A percentile compares a stretch with the other conserved stretches of the same genome.
Conservation (phyloP, 169 alveolate genomes). For the Babesia divergens region DNA sequence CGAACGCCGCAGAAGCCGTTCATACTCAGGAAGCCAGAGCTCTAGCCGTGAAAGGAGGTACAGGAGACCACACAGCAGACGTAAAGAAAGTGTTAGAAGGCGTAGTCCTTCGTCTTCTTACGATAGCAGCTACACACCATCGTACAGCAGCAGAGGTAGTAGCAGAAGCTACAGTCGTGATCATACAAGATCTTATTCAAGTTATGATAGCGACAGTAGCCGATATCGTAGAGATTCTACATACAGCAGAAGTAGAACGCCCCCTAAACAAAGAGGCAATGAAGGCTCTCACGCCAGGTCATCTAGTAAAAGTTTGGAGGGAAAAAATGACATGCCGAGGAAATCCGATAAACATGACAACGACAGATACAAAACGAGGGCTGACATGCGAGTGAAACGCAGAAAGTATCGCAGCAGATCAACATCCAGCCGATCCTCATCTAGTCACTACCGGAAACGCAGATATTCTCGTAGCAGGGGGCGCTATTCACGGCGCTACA, state of each 20-base stretch:
- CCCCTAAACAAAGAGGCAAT: no score
- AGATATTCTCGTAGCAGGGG: slow-evolving; percentile 11
- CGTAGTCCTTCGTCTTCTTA: no score
- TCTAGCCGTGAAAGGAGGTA: background rate
- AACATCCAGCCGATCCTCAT: background rate
- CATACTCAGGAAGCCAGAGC: slow-evolving; percentile 12
- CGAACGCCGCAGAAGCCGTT: background rate
- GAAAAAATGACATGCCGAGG: no score
- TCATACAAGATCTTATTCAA: background rate
- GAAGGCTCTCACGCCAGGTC: no score
- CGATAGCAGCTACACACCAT: background rate
- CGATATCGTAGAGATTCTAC: background rate
- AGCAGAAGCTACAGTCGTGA: background rate
- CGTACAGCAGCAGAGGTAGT: background rate
- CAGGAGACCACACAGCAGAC: background rate
- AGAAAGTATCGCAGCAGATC: background rate
- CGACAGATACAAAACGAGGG: no score
- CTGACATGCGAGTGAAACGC: no score
- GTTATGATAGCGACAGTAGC: background rate
- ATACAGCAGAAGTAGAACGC: slow-evolving; percentile 2
- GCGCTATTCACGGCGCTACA: background rate
- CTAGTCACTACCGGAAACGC: slow-evolving; percentile 11
- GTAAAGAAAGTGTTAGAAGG: background rate
- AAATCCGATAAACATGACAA: no score
- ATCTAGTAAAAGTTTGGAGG: no score